Evolutionary conservation across 805 yeast genomes (phyloP).

Genomic region (Candida peoriensis): DNA sequence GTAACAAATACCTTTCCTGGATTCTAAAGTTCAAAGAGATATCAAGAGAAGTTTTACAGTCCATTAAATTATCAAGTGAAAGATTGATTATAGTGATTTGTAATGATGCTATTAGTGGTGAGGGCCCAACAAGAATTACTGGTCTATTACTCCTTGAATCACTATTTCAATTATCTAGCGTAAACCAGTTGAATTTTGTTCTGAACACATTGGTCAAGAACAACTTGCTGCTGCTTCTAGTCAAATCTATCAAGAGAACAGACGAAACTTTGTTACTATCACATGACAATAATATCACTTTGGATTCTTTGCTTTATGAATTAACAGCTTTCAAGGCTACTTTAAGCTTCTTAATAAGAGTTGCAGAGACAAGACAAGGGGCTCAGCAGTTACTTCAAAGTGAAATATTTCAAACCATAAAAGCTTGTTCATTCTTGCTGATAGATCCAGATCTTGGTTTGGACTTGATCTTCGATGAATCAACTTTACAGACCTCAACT

Average conservation of each 20-base stretch:
- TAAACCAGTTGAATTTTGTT: conserved; percentile 49
- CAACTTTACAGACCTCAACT: conserved; percentile 24
- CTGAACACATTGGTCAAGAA: conserved; percentile 56
- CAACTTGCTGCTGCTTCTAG: conserved; percentile 60
- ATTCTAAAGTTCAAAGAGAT: conserved; percentile 37
- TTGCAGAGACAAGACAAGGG: conserved; percentile 74
- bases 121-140: conserved; percentile 69
- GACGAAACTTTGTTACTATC: conserved; percentile 52
- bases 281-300: conserved; percentile 32
- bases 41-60: conserved; percentile 44
- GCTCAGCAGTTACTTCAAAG: conserved; percentile 72
- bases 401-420: conserved; percentile 61
- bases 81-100: conserved; percentile 60
- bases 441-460: conserved; percentile 81
- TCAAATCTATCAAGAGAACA: conserved; percentile 61
- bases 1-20: conserved; percentile 58
- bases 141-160: conserved; percentile 73
- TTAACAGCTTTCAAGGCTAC: conserved; percentile 72
- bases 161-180: conserved; percentile 48
- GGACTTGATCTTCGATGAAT: conserved; percentile 40
- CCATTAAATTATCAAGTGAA: conserved; percentile 54
- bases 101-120: conserved; percentile 76
- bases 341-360: conserved; percentile 60
- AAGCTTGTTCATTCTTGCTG: conserved; percentile 48
- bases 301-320: conserved; percentile 62